Evolutionary conservation across 495 filamentous ascomycete species (phyloP), one percentile per base, ranked within the genome.

Genomic region (Aspergillus sparsus): DNA sequence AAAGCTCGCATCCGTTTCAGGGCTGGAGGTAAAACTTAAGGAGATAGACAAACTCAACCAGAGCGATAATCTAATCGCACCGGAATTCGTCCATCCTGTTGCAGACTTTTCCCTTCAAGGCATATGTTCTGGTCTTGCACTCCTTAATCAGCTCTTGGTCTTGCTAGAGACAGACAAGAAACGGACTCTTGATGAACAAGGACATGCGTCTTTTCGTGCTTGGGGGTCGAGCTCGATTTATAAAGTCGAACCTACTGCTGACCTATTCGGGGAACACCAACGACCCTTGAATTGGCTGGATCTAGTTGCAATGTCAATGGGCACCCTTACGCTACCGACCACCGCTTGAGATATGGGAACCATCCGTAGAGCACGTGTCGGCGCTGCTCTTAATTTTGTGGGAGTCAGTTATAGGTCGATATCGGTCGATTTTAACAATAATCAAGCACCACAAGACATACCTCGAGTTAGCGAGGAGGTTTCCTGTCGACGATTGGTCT

Each of bases 291-390:
- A 63, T 45, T 57, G 47, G 54, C 57, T 62, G 34, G 64, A 66
- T 61, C 53, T 61, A 32, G 36, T 66, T 54, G 57, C 60, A 2
- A 42, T 66, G 39, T 66, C 64, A 5, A 66, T 66, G 64, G 64
- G 64, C 10, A 66, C 61, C 47, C 61, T 66, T 39, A 61, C 54
- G 5, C 49, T 62, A 12, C 47, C 49, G 32, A 56, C 50, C 21
- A 58, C 4, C 35, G 36, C 0, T 12, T 49, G 27, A 57, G 41
- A 46, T n/a, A 18, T n/a, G n/a, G 3, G 21, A 27, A 41, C 3
- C 3, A 45, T 33, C 21, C 12, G 21, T 27, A 27, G 21, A 27
- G 21, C 21, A 27, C 21, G 21, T 27, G 21, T 3, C 3, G 21
- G 21, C 21, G 21, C 21, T 27, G 21, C 21, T 27, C 21, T 27